Conservation (phyloP, 169 alveolate genomes). For the Babesia microti region DNA sequence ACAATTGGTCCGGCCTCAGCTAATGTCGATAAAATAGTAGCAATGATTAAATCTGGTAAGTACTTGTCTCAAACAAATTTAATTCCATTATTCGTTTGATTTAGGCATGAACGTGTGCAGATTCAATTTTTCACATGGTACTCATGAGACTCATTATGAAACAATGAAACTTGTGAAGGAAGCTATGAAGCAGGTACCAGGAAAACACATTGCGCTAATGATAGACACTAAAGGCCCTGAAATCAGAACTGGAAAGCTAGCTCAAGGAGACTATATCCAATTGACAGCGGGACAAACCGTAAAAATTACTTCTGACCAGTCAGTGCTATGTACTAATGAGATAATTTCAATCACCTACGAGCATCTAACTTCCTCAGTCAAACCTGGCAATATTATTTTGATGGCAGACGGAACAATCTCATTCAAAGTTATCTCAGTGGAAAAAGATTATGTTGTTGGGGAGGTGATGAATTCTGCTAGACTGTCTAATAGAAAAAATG, state of each 20-base stretch:
- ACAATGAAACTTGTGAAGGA: conserved; percentile 74
- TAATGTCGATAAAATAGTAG: conserved; percentile 79
- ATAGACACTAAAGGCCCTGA: conserved; percentile 99
- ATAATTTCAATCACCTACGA: conserved; percentile 86
- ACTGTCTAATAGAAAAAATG: conserved; percentile 92
- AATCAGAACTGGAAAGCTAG: conserved; percentile 90
- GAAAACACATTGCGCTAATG: conserved; percentile 80
- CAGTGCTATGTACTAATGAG: conserved; percentile 79
- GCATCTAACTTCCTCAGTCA: conserved; percentile 83
- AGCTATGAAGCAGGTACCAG: conserved; percentile 86
- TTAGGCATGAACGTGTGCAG: conserved; percentile 96
- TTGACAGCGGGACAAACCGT: conserved; percentile 83
- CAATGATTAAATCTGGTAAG: conserved; percentile 70
- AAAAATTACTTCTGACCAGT: conserved; percentile 85
- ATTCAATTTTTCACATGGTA: conserved; percentile 96
- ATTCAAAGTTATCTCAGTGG: conserved; percentile 79
- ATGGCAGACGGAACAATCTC: conserved; percentile 94
- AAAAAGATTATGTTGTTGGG: conserved; percentile 65
- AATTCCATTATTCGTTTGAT: conserved; percentile 47
- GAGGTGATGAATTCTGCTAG: conserved; percentile 82
- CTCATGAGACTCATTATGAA: conserved; percentile 84
- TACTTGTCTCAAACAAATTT: background rate
- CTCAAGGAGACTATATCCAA: conserved; percentile 75
- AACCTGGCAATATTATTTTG: conserved; percentile 83
- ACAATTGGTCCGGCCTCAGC: conserved; percentile 96